These are phyloP conservation scores for Silene coronaria DNA, from an alignment of 179 eudicot species.

Conservation along the genomic window DNA sequence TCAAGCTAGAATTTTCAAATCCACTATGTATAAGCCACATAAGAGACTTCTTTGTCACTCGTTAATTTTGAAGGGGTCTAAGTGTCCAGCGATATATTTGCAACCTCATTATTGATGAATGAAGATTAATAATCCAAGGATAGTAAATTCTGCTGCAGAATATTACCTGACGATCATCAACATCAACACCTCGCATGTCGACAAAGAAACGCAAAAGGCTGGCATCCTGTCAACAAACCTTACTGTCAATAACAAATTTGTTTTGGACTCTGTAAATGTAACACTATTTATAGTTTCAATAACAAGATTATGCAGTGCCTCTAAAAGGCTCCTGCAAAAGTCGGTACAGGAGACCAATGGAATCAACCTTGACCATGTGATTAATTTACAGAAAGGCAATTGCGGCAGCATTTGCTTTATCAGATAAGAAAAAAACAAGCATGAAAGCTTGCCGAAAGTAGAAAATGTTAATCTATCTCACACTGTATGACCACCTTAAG, in stretches of 20 bases:
- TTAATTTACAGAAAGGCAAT: background rate
- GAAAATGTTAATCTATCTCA: slow-evolving; percentile 10
- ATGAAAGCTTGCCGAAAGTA: slow-evolving; percentile 16
- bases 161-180: slow-evolving; percentile 91
- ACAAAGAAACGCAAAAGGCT: slow-evolving; percentile 92
- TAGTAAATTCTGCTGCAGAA: slow-evolving; percentile 9
- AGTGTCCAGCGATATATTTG: background rate
- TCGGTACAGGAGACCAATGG: background rate
- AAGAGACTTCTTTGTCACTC: background rate
- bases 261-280: slow-evolving; percentile 6
- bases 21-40: background rate
- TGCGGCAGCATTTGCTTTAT: background rate
- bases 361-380: background rate
- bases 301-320: background rate
- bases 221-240: slow-evolving; percentile 73
- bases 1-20: slow-evolving; percentile 6
- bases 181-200: slow-evolving; percentile 97
- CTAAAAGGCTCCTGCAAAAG: background rate
- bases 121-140: background rate
- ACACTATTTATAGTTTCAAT: background rate
- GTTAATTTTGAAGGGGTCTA: background rate
- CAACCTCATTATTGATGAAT: background rate
- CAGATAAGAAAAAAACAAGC: background rate
- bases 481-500: slow-evolving; percentile 55
- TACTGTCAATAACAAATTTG: slow-evolving; percentile 13